These are phyloP conservation scores for Dryadomyces quercus-mongolicae DNA, from an alignment of 2,329 filamentous ascomycete species.

Conservation along the genomic window DNA sequence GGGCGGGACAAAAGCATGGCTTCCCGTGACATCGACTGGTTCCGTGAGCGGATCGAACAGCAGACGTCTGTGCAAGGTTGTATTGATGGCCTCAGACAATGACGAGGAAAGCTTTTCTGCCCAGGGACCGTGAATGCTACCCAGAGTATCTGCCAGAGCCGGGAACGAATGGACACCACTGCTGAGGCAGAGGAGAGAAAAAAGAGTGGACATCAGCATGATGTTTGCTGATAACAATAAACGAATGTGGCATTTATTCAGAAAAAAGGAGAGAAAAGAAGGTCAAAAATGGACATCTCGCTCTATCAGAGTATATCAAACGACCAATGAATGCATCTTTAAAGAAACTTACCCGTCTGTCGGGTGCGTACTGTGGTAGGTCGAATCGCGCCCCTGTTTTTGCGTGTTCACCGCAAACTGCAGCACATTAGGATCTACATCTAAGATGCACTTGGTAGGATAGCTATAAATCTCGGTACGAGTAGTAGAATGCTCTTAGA, in stretches of 20 bases:
- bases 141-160: not conserved
- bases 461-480: not conserved
- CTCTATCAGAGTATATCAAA: not conserved
- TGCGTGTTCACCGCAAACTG: not conserved
- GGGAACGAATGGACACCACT: not conserved
- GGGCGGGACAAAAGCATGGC: conserved; percentile 2
- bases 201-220: not conserved
- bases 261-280: not conserved
- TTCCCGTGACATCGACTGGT: not conserved
- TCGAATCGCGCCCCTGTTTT: not conserved
- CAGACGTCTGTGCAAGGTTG: not conserved
- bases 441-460: not conserved
- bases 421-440: not conserved
- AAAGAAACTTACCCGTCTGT: too few relatives aligned
- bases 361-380: not conserved
- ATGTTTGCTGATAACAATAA: not conserved
- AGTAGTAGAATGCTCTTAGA: too few relatives aligned
- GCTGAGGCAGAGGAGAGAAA: not conserved
- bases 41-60: not conserved
- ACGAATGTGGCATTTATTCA: not conserved
- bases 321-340: too few relatives aligned
- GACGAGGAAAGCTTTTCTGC: not conserved
- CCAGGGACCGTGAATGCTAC: not conserved
- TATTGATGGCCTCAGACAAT: not conserved
- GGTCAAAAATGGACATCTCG: not conserved